Evolutionary conservation across 1,139 yeast genomes (phyloP).

Genomic region (Lodderomyces margitis): DNA sequence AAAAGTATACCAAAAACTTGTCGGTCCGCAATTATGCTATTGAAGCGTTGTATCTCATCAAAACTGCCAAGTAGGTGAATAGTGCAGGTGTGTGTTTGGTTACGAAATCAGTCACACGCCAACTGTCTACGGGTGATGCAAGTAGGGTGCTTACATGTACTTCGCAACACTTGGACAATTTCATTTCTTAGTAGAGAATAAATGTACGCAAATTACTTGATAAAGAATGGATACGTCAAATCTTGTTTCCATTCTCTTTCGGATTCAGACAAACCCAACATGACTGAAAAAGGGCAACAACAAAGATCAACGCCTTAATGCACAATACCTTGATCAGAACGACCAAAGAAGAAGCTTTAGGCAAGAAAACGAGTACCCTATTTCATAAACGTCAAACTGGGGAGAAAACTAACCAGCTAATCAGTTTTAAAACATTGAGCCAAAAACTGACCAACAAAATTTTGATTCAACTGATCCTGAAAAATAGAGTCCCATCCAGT

Average conservation of each 20-base stretch:
- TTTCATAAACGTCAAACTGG: not conserved
- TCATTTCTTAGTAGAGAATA: not conserved
- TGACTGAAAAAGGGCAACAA: not conserved
- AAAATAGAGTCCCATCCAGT: not conserved
- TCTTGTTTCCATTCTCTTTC: not conserved
- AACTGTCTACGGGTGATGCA: too few relatives aligned
- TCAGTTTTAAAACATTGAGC: not conserved
- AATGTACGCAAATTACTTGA: not conserved
- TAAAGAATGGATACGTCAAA: not conserved
- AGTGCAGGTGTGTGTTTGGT: too few relatives aligned
- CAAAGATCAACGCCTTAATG: not conserved
- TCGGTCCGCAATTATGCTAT: slow-evolving; percentile 84
- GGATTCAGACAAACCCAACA: not conserved
- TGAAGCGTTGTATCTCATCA: slow-evolving; percentile 95
- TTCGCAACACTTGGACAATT: too few relatives aligned
- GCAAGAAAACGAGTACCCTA: not conserved
- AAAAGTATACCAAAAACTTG: slow-evolving; percentile 58
- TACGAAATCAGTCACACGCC: too few relatives aligned
- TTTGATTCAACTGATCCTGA: not conserved
- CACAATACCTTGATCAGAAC: not conserved
- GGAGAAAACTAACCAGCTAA: not conserved
- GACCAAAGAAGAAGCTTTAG: not conserved
- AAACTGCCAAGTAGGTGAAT: slow-evolving; percentile 34
- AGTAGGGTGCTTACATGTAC: too few relatives aligned
- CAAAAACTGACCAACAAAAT: not conserved